Evolutionary conservation across 2,329 filamentous ascomycete genomes (phyloP).

Genomic region (Periconia sp.): DNA sequence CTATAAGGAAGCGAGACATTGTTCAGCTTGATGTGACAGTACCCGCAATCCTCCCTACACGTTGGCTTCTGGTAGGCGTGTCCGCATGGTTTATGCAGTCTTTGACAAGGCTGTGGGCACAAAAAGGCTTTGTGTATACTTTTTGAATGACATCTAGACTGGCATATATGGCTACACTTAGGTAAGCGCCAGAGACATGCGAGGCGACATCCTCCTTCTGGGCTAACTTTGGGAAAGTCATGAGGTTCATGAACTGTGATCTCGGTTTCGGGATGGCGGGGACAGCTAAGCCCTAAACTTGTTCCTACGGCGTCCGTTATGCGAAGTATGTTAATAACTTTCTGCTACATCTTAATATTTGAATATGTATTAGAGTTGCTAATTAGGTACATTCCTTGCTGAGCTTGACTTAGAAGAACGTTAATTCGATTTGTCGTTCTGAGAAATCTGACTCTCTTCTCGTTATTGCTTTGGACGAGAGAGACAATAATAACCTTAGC

Average conservation of each 20-base stretch:
- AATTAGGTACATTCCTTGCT: constrained; percentile 72
- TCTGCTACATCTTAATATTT: constrained; percentile 63
- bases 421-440: constrained; percentile 68
- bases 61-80: constrained; percentile 17
- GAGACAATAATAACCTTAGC: constrained; percentile 71
- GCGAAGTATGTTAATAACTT: constrained; percentile 58
- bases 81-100: not conserved
- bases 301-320: constrained; percentile 16
- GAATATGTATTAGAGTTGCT: constrained; percentile 64
- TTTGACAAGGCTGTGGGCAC: not conserved
- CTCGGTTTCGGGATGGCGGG: constrained; percentile 25
- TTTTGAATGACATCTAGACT: no score
- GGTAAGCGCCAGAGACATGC: constrained; percentile 25
- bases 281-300: constrained; percentile 25
- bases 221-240: constrained; percentile 28
- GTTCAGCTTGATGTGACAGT: constrained; percentile 19
- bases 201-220: constrained; percentile 35
- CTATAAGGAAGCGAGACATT: constrained; percentile 32
- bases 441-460: constrained; percentile 65
- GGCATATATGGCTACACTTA: constrained; percentile 22
- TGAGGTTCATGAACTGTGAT: constrained; percentile 28
- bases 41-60: constrained; percentile 31
- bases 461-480: constrained; percentile 68
- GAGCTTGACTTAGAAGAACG: constrained; percentile 66
- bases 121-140: no score